These are phyloP conservation scores for Rubus parviflorus DNA, from an alignment of 306 rosid species.

Conservation along the genomic window DNA sequence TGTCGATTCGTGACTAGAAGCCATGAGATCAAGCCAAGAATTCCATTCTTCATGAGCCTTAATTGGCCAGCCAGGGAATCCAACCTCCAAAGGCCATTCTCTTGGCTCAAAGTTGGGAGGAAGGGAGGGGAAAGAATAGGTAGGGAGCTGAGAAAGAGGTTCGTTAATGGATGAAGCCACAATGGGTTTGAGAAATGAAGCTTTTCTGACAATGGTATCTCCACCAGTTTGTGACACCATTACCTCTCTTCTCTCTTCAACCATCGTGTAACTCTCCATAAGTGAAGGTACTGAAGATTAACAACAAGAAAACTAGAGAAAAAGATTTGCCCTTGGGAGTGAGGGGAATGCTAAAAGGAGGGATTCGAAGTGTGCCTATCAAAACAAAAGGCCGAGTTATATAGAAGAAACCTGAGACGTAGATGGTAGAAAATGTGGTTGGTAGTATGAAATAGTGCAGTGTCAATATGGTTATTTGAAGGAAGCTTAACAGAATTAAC, in stretches of 20 bases:
- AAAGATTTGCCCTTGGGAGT: neutral
- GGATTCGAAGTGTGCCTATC: neutral
- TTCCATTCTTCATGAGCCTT: slow-evolving; percentile 14
- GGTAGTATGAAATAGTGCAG: too few species aligned
- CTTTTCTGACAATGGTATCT: slow-evolving; percentile 29
- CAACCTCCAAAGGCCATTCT: slow-evolving; percentile 20
- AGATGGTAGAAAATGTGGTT: neutral
- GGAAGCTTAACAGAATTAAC: neutral
- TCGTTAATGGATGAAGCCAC: slow-evolving; percentile 2
- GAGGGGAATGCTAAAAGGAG: neutral
- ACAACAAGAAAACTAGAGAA: neutral
- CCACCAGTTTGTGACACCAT: slow-evolving; percentile 50
- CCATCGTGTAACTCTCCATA: slow-evolving; percentile 1
- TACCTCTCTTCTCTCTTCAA: slow-evolving; percentile 33
- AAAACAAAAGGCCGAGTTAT: too few species aligned
- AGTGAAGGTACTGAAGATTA: neutral
- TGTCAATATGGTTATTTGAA: too few species aligned
- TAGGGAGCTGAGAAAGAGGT: neutral
- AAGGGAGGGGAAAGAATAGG: slow-evolving; percentile 8
- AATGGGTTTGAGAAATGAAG: slow-evolving; percentile 42
- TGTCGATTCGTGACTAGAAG: slow-evolving; percentile 15
- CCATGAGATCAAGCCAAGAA: slow-evolving; percentile 38
- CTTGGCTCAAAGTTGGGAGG: slow-evolving; percentile 10
- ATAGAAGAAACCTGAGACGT: neutral
- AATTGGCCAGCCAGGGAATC: slow-evolving; percentile 31